These are phyloP conservation scores for Amylostereum areolatum DNA, from an alignment of 1,284 basidiomycete genomes.

Conservation along the genomic window DNA sequence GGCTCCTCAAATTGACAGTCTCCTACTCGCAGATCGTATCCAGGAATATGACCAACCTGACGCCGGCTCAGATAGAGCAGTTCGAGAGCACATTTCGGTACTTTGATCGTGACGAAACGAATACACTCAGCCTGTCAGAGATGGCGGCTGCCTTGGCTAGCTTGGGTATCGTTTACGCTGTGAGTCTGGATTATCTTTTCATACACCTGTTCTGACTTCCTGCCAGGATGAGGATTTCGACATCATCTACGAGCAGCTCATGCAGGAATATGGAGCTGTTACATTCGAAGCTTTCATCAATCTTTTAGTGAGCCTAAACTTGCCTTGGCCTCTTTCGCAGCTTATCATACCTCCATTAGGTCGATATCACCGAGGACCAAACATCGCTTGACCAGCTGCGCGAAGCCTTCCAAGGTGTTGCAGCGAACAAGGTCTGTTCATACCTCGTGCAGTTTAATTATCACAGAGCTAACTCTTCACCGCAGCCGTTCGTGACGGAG, in stretches of 20 bases:
- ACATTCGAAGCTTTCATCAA: slow-evolving; percentile 95
- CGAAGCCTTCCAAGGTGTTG: slow-evolving; percentile 90
- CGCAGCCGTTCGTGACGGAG: slow-evolving; percentile 88
- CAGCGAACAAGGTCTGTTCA: slow-evolving; percentile 75
- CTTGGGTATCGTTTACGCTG: slow-evolving; percentile 89
- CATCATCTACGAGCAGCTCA: slow-evolving; percentile 80
- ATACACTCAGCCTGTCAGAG: slow-evolving; percentile 81
- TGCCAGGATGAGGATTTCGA: slow-evolving; percentile 80
- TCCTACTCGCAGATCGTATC: slow-evolving; percentile 64
- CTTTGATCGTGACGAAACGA: slow-evolving; percentile 91
- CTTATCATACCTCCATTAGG: slow-evolving; percentile 36
- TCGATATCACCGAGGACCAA: slow-evolving; percentile 94
- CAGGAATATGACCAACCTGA: slow-evolving; percentile 85
- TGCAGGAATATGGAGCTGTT: slow-evolving; percentile 81
- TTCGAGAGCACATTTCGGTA: slow-evolving; percentile 97
- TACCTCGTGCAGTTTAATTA: background rate
- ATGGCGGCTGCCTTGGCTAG: slow-evolving; percentile 92
- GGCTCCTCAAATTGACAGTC: background rate
- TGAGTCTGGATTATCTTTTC: slow-evolving; percentile 24
- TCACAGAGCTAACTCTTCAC: background rate
- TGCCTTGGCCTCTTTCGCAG: background rate
- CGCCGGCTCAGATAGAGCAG: slow-evolving; percentile 94
- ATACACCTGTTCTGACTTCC: slow-evolving; percentile 1
- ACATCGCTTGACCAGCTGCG: slow-evolving; percentile 89
- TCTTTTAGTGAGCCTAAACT: slow-evolving; percentile 59